Conservation (phyloP, 2,329 filamentous ascomycete species). For the Nemania bipapillata region DNA sequence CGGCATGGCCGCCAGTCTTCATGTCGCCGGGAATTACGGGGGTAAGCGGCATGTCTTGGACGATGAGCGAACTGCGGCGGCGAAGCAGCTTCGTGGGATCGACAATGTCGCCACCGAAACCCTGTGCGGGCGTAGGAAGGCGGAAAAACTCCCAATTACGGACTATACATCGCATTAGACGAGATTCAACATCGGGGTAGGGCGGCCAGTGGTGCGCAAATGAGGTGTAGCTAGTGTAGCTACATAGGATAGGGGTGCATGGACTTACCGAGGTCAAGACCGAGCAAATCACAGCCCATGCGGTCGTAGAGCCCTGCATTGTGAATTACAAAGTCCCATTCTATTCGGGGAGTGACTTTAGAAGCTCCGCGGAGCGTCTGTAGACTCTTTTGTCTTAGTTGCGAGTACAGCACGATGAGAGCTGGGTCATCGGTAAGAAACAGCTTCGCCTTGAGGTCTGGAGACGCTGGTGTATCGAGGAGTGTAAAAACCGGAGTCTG, state of each 20-base stretch:
- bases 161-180: slow-evolving; percentile 60
- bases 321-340: slow-evolving; percentile 90
- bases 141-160: slow-evolving; percentile 82
- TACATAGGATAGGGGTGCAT: slow-evolving; percentile 32
- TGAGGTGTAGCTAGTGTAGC: slow-evolving; percentile 2
- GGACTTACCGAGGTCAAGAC: slow-evolving; percentile 79
- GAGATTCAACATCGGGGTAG: slow-evolving; percentile 5
- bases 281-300: slow-evolving; percentile 93
- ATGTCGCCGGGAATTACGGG: slow-evolving; percentile 55
- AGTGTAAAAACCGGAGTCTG: slow-evolving; percentile 82
- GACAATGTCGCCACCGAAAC: slow-evolving; percentile 59
- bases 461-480: slow-evolving; percentile 73
- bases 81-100: slow-evolving; percentile 76
- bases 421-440: slow-evolving; percentile 93
- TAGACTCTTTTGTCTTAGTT: slow-evolving; percentile 81
- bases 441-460: slow-evolving; percentile 77
- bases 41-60: slow-evolving; percentile 74
- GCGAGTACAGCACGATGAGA: slow-evolving; percentile 84
- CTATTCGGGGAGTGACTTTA: slow-evolving; percentile 78
- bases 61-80: slow-evolving; percentile 79
- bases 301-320: slow-evolving; percentile 85
- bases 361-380: slow-evolving; percentile 88
- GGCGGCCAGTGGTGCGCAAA: background rate
- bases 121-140: slow-evolving; percentile 52
- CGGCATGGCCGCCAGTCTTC: slow-evolving; percentile 56